Percentiles rank a stretch among this genome's conserved stretches.
phyloP scores from a whole-genome alignment of 805 yeast genomes.

The Kuraishia ogatae region DNA sequence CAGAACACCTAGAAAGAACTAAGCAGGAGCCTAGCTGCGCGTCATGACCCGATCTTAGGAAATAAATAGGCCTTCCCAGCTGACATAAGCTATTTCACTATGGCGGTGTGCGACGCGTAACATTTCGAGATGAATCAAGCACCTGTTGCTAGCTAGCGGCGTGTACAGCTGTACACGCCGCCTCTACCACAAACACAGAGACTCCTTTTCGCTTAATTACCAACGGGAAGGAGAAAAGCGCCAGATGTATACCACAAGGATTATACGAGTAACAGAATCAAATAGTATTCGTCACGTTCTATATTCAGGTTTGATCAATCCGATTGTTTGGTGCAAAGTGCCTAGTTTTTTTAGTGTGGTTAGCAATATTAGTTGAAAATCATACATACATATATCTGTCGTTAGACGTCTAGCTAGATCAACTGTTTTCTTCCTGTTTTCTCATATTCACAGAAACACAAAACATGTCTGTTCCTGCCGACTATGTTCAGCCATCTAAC shows the following conservation, averaged over 20 bases:
- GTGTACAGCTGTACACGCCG: not conserved
- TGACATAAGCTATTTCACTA: not conserved
- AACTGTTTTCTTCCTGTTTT: not conserved
- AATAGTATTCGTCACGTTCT: not conserved
- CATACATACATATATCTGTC: not conserved
- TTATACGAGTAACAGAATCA: not conserved
- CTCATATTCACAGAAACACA: not conserved
- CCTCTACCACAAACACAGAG: not conserved
- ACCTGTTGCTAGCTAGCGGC: too few species aligned
- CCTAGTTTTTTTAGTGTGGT: too few species aligned
- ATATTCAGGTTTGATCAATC: not conserved
- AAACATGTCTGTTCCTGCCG: not conserved
- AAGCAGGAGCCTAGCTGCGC: too few species aligned
- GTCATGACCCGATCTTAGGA: too few species aligned
- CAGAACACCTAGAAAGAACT: too few species aligned
- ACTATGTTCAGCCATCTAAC: conserved; percentile 37
- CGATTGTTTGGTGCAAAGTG: not conserved
- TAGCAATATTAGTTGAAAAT: not conserved
- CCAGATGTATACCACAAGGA: too few species aligned
- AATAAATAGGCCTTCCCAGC: not conserved
- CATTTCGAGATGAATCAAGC: not conserved
- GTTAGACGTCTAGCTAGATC: not conserved
- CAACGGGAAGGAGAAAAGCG: not conserved
- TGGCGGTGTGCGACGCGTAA: not conserved
- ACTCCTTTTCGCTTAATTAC: not conserved